phyloP scores from a whole-genome alignment of 2,329 filamentous ascomycete genomes.

The Pyrenophora teres region DNA sequence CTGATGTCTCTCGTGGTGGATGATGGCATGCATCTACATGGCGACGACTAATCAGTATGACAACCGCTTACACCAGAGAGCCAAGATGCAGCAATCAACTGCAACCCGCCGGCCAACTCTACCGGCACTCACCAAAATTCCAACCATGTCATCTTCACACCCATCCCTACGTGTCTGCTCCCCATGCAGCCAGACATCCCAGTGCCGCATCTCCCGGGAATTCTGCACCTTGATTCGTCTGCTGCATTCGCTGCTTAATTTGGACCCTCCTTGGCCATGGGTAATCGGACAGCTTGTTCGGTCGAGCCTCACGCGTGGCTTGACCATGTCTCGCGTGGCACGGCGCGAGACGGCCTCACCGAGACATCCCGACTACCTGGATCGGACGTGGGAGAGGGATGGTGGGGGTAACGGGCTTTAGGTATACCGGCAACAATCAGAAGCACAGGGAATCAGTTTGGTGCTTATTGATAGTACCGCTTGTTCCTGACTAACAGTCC shows the following conservation, averaged over 20 bases:
- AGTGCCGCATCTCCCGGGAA: constrained; percentile 13
- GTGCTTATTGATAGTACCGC: no score
- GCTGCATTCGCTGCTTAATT: constrained; percentile 12
- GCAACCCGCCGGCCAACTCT: background rate
- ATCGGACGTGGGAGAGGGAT: background rate
- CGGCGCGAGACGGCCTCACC: constrained; percentile 18
- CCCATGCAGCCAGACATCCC: constrained; percentile 14
- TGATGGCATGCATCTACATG: constrained; percentile 5
- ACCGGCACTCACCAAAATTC: background rate
- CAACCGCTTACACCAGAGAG: no score
- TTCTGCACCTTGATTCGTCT: constrained; percentile 15
- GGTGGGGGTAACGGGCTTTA: background rate
- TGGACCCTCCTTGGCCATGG: background rate
- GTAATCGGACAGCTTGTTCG: constrained; percentile 1
- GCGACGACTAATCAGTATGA: background rate
- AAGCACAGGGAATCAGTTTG: no score
- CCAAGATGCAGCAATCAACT: background rate
- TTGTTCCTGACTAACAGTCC: no score
- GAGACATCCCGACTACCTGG: constrained; percentile 5
- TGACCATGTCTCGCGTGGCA: constrained; percentile 8
- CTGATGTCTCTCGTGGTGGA: constrained; percentile 2
- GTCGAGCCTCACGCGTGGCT: constrained; percentile 17
- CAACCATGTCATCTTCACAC: constrained; percentile 3
- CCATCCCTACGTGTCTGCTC: constrained; percentile 15
- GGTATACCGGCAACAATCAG: background rate